Conservation (phyloP, 257 asterid genomes). For the Ophiorrhiza pumila region DNA sequence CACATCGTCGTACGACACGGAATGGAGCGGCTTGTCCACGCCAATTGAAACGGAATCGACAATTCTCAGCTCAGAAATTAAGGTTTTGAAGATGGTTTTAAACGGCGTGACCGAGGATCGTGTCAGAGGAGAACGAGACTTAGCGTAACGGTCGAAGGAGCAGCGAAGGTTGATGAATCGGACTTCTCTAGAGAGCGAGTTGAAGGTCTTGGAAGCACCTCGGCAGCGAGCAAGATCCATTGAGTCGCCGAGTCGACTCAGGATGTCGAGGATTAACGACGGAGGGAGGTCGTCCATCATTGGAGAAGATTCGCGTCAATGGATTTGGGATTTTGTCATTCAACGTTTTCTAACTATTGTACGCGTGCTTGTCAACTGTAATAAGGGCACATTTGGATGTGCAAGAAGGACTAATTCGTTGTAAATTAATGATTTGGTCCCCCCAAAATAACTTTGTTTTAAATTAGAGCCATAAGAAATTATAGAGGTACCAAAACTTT, state of each 20-base stretch:
- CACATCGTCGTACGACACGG: constrained; percentile 45
- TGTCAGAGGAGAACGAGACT: constrained; percentile 50
- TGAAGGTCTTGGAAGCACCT: constrained; percentile 53
- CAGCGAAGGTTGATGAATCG: constrained; percentile 55
- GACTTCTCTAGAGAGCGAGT: constrained; percentile 48
- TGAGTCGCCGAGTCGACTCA: constrained; percentile 57
- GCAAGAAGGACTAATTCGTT: too few relatives aligned
- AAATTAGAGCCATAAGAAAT: too few relatives aligned
- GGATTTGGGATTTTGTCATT: too few relatives aligned
- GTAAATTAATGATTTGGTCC: too few relatives aligned
- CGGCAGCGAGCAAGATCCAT: constrained; percentile 67
- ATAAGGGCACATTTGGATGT: too few relatives aligned
- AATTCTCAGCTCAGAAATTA: constrained; percentile 37
- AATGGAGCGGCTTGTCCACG: constrained; percentile 58
- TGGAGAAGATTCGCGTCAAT: too few relatives aligned
- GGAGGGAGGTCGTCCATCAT: constrained; percentile 74
- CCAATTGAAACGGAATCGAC: constrained; percentile 56
- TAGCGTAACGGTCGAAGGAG: constrained; percentile 64
- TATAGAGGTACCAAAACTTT: too few relatives aligned
- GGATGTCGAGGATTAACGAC: constrained; percentile 59
- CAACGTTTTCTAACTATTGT: too few relatives aligned
- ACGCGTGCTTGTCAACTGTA: too few relatives aligned
- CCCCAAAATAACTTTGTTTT: too few relatives aligned
- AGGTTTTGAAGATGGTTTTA: constrained; percentile 41
- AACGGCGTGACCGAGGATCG: constrained; percentile 57